Base-by-base conservation (phyloP, 1,139 yeast species). In the Hyphopichia wangnamkhiaoensis region DNA sequence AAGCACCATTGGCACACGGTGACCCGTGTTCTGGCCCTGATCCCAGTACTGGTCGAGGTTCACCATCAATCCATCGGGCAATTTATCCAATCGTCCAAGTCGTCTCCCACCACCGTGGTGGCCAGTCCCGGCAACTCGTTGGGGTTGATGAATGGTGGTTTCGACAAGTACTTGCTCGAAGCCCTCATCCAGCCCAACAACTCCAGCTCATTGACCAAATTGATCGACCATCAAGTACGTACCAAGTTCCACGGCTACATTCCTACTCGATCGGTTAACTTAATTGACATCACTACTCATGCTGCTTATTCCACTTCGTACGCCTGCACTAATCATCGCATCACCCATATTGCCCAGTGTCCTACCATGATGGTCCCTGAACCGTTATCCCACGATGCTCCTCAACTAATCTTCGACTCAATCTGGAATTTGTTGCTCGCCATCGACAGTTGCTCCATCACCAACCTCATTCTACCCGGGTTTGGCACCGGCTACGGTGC, bases 401-500 rank as follows among this genome's bases (percentile, higher is more conserved):
- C 17, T 18, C 19, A 16, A 7, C 8, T 18, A 4, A n/a, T 52
- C 44, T 50, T 54, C 25, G 52, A 59, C 35, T 42, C 50, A 21
- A 35, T 55, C 25, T 61, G 65, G 65, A 58, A 54, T 38, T 37
- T 53, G 16, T 39, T 59, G 23, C 33, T 35, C 19, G 6, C 5
- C 6, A 4, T 7, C 23, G 4, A n/a, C 33, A 18, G 8, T 30
- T 12, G 9, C 13, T 13, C 21, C 25, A 21, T 20, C 25, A 13
- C 21, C 16, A 19, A 23, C 12, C 31, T 57, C 28, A 42, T 61
- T n/a, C 39, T 61, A n/a, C 67, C 67, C 1, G 65, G 62, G 1
- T 44, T 61, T 6, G 67, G 64, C 2, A 54, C 63, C 5, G 65
- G 65, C 1, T 56, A 52, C 41, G 67, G 67, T 4, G 44, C 47